Base-by-base conservation (phyloP, 2,329 filamentous ascomycete species). In the Microsporum audouinii region DNA sequence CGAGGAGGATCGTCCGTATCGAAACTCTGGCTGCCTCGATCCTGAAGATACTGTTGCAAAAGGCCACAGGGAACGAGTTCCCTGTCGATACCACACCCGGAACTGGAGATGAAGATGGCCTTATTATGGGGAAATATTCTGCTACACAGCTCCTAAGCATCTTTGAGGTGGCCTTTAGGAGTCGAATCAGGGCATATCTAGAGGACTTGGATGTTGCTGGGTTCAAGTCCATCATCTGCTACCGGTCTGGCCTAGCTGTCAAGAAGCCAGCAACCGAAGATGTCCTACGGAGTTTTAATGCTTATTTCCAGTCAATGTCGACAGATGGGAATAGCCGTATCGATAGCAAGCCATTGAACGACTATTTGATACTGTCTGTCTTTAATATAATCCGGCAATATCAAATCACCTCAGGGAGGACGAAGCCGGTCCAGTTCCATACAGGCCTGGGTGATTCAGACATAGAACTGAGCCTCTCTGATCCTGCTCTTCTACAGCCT, bases 191-290 rank as follows among this genome's bases (percentile, higher is more conserved):
- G 8, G 72, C 78, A 1, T 80, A 83, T 2, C 78, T 91, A 31
- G 75, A 78, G 0, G 85, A 94, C 68, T 75, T 82, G 0, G 80
- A 85, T 17, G 85, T 95, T 1, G 88, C 84, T 0, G 89, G 82
- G 1, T 95, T 95, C 80, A 94, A 95, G 72, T 88, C 85, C 0
- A 84, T 91, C 57, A 83, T 95, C 60, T 92, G 89, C 73, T 94
- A 94, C 71, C 82, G 89, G 12, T 88, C 85, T 0, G 89, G 89
- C 0, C 77, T 91, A 4, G 81, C 82, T 43, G 77, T 92, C 14
- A 75, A 80, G n/a, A 69, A 79, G 5, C 75, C 80, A 59, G 71
- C 78, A 0, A 75, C 77, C 1, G 76, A 76, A 8, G 69, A 75
- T 29, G 74, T 73, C 1, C n/a, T 61, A 8, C n/a, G 23, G 2